phyloP scores from a whole-genome alignment of 2,329 filamentous ascomycete species.

The Davidsoniella virescens region DNA sequence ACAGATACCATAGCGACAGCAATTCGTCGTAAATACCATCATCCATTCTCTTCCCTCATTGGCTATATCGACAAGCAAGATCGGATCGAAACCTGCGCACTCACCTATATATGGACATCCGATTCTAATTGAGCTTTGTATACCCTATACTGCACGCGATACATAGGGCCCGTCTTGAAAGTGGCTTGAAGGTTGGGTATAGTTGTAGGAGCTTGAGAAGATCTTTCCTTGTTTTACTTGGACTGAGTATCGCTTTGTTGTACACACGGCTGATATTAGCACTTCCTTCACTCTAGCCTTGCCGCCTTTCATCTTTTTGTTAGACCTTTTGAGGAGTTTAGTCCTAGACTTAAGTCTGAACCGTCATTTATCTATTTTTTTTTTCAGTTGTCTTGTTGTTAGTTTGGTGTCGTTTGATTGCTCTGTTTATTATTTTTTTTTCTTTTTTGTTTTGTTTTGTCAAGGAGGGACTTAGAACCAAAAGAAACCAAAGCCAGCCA shows the following conservation, averaged over 20 bases:
- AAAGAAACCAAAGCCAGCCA: conserved; percentile 1
- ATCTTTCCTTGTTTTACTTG: neutral
- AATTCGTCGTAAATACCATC: too few relatives aligned
- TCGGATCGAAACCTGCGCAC: too few relatives aligned
- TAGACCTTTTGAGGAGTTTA: too few relatives aligned
- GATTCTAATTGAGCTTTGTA: too few relatives aligned
- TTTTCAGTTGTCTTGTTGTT: neutral
- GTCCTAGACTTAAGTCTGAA: neutral
- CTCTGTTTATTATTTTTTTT: neutral
- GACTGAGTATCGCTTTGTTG: neutral
- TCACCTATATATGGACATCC: too few relatives aligned
- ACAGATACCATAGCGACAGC: too few relatives aligned
- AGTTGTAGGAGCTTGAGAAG: too few relatives aligned
- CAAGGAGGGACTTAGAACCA: conserved; percentile 4
- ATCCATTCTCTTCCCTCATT: too few relatives aligned
- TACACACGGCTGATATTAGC: neutral
- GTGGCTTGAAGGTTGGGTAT: too few relatives aligned
- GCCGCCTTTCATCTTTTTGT: neutral
- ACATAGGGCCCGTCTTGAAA: too few relatives aligned
- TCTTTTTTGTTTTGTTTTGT: neutral
- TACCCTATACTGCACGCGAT: too few relatives aligned
- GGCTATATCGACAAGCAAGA: too few relatives aligned
- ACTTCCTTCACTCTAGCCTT: neutral
- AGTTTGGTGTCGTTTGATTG: conserved; percentile 3
- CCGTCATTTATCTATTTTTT: neutral